Conservation (phyloP, 192 early-diverging fungal species). For the Backusella psychrophila region DNA sequence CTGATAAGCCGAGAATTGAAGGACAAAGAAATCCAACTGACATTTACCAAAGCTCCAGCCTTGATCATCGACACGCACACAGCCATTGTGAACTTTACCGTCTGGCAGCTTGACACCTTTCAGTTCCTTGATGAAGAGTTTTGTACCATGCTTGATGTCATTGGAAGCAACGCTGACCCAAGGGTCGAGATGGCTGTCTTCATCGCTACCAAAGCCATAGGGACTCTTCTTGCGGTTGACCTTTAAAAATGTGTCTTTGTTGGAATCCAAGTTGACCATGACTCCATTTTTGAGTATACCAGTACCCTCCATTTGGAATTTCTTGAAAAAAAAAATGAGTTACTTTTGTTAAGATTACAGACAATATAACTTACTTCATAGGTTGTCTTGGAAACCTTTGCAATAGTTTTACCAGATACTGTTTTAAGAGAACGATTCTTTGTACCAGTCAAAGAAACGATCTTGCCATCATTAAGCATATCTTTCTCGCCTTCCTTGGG, state of each 20-base stretch:
- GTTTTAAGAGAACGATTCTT: conserved; percentile 19
- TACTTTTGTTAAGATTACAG: too few species aligned
- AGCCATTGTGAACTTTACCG: conserved; percentile 43
- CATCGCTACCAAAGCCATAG: conserved; percentile 18
- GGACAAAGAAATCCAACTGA: conserved; percentile 36
- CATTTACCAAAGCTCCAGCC: conserved; percentile 33
- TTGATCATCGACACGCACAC: conserved; percentile 39
- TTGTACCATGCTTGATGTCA: conserved; percentile 35
- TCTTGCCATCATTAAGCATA: conserved; percentile 36
- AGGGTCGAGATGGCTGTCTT: conserved; percentile 25
- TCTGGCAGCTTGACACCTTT: conserved; percentile 32
- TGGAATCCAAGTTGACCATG: conserved; percentile 28
- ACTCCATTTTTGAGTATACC: conserved; percentile 29
- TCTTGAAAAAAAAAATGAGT: neutral
- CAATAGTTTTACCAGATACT: conserved; percentile 19
- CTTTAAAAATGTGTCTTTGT: conserved; percentile 12
- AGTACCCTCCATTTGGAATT: conserved; percentile 44
- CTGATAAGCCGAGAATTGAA: conserved; percentile 13
- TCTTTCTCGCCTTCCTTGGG: conserved; percentile 36
- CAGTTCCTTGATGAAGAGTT: conserved; percentile 33
- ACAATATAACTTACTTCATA: conserved; percentile 11
- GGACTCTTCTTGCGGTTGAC: conserved; percentile 26
- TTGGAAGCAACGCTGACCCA: conserved; percentile 42
- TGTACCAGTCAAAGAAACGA: conserved; percentile 20
- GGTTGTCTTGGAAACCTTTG: conserved; percentile 31